phyloP scores from a whole-genome alignment of 2,329 filamentous ascomycete genomes.

The Pseudogymnoascus sp. region DNA sequence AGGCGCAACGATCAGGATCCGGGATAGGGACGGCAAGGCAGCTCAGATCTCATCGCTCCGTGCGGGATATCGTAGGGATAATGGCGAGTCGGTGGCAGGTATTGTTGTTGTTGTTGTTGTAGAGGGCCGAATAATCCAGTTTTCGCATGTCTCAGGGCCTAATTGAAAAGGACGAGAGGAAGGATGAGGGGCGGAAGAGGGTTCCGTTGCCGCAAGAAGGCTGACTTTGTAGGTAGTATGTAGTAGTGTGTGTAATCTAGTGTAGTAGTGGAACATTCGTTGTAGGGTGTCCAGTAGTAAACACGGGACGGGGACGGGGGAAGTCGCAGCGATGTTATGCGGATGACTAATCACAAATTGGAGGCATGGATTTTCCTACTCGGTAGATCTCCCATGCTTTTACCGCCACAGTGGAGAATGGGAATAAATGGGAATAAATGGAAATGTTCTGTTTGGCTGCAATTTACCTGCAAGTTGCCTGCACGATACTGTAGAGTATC shows the following conservation, averaged over 20 bases:
- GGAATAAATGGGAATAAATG: not conserved
- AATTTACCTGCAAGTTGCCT: not conserved
- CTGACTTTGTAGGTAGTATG: not conserved
- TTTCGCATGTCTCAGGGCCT: not conserved
- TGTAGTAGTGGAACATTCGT: not conserved
- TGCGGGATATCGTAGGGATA: not conserved
- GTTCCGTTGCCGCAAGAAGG: conserved; percentile 3
- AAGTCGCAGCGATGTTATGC: conserved; percentile 1
- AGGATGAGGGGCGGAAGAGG: not conserved
- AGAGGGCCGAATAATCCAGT: not conserved
- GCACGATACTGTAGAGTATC: not conserved
- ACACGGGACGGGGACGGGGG: conserved; percentile 2
- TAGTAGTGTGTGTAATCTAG: not conserved
- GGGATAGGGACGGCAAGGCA: not conserved
- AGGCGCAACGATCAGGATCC: not conserved
- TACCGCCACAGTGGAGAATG: not conserved
- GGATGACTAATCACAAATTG: not conserved
- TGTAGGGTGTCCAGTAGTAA: not conserved
- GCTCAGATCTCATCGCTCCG: not conserved
- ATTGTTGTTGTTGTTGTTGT: not conserved
- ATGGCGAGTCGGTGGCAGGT: not conserved
- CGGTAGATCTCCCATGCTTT: not conserved
- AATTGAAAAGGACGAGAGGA: not conserved
- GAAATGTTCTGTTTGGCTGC: not conserved
- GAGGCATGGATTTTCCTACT: not conserved